Percentiles rank a stretch among this genome's conserved stretches.
Evolutionary conservation across 768 basidiomycete species (phyloP).

Genomic region (Boletus subparvulus): DNA sequence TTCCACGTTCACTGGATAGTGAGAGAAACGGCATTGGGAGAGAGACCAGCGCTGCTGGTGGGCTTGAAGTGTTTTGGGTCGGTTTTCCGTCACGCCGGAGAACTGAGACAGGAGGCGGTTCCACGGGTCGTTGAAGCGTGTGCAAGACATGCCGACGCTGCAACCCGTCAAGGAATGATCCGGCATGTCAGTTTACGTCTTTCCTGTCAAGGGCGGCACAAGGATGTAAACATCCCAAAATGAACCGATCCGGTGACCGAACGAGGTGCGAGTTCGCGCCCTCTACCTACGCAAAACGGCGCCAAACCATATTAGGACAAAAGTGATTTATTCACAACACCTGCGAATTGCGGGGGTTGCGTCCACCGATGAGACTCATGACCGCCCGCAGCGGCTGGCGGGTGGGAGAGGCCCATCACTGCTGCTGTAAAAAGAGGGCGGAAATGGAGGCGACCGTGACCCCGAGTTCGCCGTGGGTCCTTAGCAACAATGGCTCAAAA

Average conservation of each 20-base stretch:
- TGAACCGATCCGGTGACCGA: conserved; percentile 6
- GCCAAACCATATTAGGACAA: conserved; percentile 11
- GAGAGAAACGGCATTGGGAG: not conserved
- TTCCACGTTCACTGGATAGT: not conserved
- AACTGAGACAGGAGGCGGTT: too few species aligned
- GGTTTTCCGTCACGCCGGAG: too few species aligned
- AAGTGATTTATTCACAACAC: conserved; percentile 3
- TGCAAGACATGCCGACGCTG: conserved; percentile 16
- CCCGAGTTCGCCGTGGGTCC: conserved; percentile 10
- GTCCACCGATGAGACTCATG: conserved; percentile 9
- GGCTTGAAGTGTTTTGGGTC: too few species aligned
- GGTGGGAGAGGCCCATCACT: conserved; percentile 3
- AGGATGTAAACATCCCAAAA: conserved; percentile 4
- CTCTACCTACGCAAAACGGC: conserved; percentile 12
- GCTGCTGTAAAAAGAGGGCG: conserved; percentile 8
- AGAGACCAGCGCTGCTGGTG: not conserved
- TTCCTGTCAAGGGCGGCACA: conserved; percentile 12
- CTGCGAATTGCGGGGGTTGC: conserved; percentile 6
- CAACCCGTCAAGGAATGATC: conserved; percentile 20
- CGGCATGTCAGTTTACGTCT: conserved; percentile 28
- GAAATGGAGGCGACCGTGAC: conserved; percentile 10
- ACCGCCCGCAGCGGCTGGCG: conserved; percentile 6
- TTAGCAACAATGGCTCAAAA: conserved; percentile 1
- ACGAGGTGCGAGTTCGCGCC: conserved; percentile 3
- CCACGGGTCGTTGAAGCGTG: not conserved